Evolutionary conservation across 1,139 yeast species (phyloP).

Genomic region (Sugiyamaella neomexicana): DNA sequence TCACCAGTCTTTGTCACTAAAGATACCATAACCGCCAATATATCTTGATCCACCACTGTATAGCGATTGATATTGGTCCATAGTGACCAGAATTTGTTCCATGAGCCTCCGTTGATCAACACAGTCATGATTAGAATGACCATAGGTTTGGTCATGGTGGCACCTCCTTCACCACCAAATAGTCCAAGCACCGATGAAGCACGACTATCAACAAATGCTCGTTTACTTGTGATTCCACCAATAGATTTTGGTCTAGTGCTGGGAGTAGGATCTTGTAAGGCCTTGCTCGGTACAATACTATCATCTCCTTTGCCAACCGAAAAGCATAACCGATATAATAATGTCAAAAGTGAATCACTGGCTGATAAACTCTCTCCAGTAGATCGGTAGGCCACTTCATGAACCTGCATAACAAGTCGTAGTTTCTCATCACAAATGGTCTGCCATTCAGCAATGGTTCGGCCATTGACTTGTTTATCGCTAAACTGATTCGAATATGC

Average conservation of each 20-base stretch:
- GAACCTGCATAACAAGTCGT: slow-evolving; percentile 31
- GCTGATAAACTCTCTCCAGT: slow-evolving; percentile 31
- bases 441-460: slow-evolving; percentile 25
- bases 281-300: slow-evolving; percentile 29
- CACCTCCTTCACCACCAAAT: slow-evolving; percentile 26
- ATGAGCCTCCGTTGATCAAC: slow-evolving; percentile 43
- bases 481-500: slow-evolving; percentile 34
- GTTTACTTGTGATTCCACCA: slow-evolving; percentile 19
- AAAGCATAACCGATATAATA: slow-evolving; percentile 35
- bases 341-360: slow-evolving; percentile 29
- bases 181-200: slow-evolving; percentile 32
- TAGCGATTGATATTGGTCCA: slow-evolving; percentile 32
- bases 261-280: slow-evolving; percentile 32
- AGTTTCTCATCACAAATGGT: slow-evolving; percentile 33
- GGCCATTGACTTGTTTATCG: slow-evolving; percentile 13
- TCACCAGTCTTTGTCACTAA: slow-evolving; percentile 38
- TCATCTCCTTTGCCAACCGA: slow-evolving; percentile 24
- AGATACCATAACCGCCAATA: slow-evolving; percentile 34
- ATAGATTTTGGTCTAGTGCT: background rate
- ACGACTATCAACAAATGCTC: slow-evolving; percentile 28
- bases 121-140: slow-evolving; percentile 42
- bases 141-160: slow-evolving; percentile 26
- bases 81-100: slow-evolving; percentile 41
- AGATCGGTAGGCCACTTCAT: slow-evolving; percentile 36
- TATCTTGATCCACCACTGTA: slow-evolving; percentile 26